A percentile compares a stretch with the other conserved stretches of the same genome.
These are phyloP conservation scores for Dimocarpus longan DNA, from an alignment of 345 rosid genomes.

Conservation along the genomic window DNA sequence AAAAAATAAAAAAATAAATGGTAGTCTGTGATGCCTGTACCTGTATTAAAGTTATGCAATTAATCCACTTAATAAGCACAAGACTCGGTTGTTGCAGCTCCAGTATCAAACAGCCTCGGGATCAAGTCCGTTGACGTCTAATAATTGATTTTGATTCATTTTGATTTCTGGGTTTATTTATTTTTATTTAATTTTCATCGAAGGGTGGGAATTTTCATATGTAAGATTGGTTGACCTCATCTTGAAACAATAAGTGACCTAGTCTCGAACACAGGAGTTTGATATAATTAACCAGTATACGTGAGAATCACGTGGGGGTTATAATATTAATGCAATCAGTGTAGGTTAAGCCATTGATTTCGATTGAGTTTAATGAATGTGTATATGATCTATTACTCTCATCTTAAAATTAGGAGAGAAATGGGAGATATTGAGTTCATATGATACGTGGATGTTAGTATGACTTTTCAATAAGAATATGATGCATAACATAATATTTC, in stretches of 20 bases:
- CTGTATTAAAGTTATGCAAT: background rate
- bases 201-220: background rate
- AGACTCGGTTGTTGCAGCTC: background rate
- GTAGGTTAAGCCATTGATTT: too few species aligned
- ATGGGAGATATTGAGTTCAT: too few species aligned
- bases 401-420: too few species aligned
- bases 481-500: too few species aligned
- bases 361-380: too few species aligned
- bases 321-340: too few species aligned
- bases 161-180: background rate
- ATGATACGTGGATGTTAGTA: too few species aligned
- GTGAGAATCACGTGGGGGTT: background rate
- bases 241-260: background rate
- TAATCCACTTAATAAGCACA: slow-evolving; percentile 1
- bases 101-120: slow-evolving; percentile 11
- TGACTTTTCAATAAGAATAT: too few species aligned
- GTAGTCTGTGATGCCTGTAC: background rate
- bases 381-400: background rate
- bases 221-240: background rate
- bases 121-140: slow-evolving; percentile 19
- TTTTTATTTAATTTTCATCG: background rate
- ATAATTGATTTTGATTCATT: slow-evolving; percentile 13
- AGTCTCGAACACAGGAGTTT: background rate
- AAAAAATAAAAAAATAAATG: too few species aligned
- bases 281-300: background rate